phyloP scores from a whole-genome alignment of 352 stramenopile genomes.

The Phytophthora colocasiae region DNA sequence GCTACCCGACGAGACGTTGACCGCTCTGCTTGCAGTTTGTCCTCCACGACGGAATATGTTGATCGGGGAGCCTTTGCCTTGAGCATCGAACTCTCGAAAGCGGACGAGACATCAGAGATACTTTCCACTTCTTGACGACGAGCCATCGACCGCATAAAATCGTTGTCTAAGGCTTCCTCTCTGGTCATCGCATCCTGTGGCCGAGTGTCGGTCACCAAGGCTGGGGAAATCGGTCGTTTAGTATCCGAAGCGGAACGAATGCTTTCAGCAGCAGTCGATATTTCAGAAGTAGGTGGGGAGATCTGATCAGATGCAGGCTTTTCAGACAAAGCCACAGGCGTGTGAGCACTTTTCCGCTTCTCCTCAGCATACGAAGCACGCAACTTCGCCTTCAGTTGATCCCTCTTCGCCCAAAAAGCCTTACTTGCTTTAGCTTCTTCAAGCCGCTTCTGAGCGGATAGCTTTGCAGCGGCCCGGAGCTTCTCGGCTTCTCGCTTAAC shows the following conservation, averaged over 20 bases:
- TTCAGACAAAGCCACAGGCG: conserved; percentile 14
- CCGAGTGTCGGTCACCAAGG: conserved; percentile 8
- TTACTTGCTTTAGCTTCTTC: conserved; percentile 79
- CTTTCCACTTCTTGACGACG: conserved; percentile 16
- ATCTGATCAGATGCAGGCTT: conserved; percentile 17
- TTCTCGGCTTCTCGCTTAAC: conserved; percentile 72
- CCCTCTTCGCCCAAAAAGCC: conserved; percentile 66
- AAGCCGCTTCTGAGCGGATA: conserved; percentile 78
- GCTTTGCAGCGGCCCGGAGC: conserved; percentile 66
- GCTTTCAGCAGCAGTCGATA: conserved; percentile 13
- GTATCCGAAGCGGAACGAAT: conserved; percentile 3
- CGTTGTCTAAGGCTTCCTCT: conserved; percentile 13
- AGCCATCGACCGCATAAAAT: conserved; percentile 18
- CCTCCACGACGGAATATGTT: conserved; percentile 21
- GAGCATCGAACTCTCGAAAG: conserved; percentile 13
- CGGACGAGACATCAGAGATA: conserved; percentile 20
- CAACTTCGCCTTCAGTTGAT: conserved; percentile 54
- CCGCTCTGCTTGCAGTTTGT: conserved; percentile 20
- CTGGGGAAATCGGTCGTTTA: conserved; percentile 4
- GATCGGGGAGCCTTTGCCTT: conserved; percentile 11
- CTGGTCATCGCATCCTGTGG: not conserved
- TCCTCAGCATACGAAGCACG: conserved; percentile 27
- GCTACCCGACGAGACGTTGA: conserved; percentile 5
- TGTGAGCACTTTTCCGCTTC: conserved; percentile 17
- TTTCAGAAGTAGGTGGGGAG: conserved; percentile 17